phyloP scores from a whole-genome alignment of 768 basidiomycete genomes.

The Tephrocybe sp. region DNA sequence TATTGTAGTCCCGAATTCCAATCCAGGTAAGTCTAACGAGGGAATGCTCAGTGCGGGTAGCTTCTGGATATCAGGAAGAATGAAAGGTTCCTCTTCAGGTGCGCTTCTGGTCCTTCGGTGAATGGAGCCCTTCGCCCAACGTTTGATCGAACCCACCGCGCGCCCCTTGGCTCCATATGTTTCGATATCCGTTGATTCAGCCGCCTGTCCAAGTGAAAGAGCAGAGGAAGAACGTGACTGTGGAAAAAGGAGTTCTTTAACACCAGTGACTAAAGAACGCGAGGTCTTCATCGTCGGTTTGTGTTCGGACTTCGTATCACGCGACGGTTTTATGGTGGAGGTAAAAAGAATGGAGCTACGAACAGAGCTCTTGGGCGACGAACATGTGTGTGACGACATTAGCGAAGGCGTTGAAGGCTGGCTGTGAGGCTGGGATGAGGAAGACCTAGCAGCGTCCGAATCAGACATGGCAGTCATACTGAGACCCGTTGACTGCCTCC shows the following conservation, averaged over 20 bases:
- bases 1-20: slow-evolving; percentile 24
- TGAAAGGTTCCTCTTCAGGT: slow-evolving; percentile 30
- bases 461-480: slow-evolving; percentile 33
- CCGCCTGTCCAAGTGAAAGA: slow-evolving; percentile 20
- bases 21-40: slow-evolving; percentile 20
- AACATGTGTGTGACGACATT: slow-evolving; percentile 19
- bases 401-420: slow-evolving; percentile 38
- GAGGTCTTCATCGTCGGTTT: slow-evolving; percentile 26
- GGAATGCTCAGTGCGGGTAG: slow-evolving; percentile 14
- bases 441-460: slow-evolving; percentile 18
- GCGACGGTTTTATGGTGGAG: slow-evolving; percentile 10
- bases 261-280: slow-evolving; percentile 59
- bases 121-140: slow-evolving; percentile 49
- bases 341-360: slow-evolving; percentile 13
- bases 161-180: slow-evolving; percentile 18
- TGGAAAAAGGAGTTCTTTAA: slow-evolving; percentile 53
- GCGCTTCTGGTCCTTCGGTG: slow-evolving; percentile 54
- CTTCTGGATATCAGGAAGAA: slow-evolving; percentile 16
- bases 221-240: slow-evolving; percentile 44
- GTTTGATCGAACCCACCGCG: slow-evolving; percentile 35
- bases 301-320: slow-evolving; percentile 15
- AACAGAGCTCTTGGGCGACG: slow-evolving; percentile 17
- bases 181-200: slow-evolving; percentile 12
- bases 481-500: slow-evolving; percentile 32
- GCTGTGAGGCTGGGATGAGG: slow-evolving; percentile 14